A percentile compares a stretch with the other conserved stretches of the same genome.
Conservation (phyloP, 495 filamentous ascomycete species). For the Emericellopsis terricola region DNA sequence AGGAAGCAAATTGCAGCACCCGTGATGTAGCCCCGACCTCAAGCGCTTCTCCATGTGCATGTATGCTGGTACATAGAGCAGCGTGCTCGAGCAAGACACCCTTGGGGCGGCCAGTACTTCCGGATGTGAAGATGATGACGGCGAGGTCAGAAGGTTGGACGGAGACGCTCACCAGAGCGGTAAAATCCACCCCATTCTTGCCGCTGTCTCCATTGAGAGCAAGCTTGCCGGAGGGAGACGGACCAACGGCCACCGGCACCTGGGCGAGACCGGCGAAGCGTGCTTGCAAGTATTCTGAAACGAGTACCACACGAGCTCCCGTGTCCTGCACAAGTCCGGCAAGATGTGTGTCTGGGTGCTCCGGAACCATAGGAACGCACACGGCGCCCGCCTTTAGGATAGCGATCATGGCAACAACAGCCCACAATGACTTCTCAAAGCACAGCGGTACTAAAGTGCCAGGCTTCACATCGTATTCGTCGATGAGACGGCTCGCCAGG, state of each 20-base stretch:
- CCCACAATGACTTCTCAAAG: constrained; percentile 38
- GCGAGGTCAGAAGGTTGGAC: too few species aligned
- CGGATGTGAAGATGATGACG: constrained; percentile 29
- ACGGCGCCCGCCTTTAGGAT: constrained; percentile 33
- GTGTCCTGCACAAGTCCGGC: constrained; percentile 32
- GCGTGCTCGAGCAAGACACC: too few species aligned
- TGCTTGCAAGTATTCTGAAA: too few species aligned
- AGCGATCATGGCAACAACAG: constrained; percentile 31
- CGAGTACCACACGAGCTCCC: constrained; percentile 30
- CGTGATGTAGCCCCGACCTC: too few species aligned
- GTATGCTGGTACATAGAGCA: too few species aligned
- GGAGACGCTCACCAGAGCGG: constrained; percentile 5
- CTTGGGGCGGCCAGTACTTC: constrained; percentile 28
- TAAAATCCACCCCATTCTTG: constrained; percentile 8
- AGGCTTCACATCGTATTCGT: too few species aligned
- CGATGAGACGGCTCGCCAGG: too few species aligned
- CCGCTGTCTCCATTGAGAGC: constrained; percentile 11
- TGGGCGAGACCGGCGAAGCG: too few species aligned
- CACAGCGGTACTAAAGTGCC: constrained; percentile 32
- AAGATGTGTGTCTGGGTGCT: constrained; percentile 29
- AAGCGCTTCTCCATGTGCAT: neutral
- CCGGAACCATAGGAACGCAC: constrained; percentile 20
- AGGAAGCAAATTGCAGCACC: constrained; percentile 40
- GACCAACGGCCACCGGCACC: too few species aligned
- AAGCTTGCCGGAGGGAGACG: constrained; percentile 10